Evolutionary conservation across 306 rosid species (phyloP).

Genomic region (Chamaecrista fasciculata): DNA sequence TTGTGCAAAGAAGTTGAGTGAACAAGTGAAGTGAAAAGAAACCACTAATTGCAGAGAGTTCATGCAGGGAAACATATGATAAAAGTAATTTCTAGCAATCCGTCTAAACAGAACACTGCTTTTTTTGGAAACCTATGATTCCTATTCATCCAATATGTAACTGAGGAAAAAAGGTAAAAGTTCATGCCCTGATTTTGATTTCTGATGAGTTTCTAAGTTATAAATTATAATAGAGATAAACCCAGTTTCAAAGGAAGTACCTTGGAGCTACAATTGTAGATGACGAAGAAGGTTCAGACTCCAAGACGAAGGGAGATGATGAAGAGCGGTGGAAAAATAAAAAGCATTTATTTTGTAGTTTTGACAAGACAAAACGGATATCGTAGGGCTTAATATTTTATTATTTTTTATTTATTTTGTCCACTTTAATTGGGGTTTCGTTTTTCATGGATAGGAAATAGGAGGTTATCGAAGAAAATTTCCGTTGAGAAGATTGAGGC

Average conservation of each 20-base stretch:
- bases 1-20: not conserved
- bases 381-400: not conserved
- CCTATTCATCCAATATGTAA: not conserved
- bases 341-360: not conserved
- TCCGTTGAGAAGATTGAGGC: not conserved
- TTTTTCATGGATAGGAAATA: not conserved
- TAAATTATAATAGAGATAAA: not conserved
- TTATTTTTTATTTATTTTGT: not conserved
- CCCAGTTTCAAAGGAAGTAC: constrained; percentile 16
- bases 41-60: not conserved
- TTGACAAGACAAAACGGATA: not conserved
- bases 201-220: not conserved
- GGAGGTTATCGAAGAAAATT: not conserved
- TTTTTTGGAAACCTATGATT: not conserved
- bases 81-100: not conserved
- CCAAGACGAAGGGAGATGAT: constrained; percentile 8
- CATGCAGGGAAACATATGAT: not conserved
- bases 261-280: constrained; percentile 26
- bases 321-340: constrained; percentile 14
- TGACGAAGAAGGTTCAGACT: constrained; percentile 10
- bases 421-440: not conserved
- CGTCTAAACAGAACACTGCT: not conserved
- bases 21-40: constrained; percentile 7
- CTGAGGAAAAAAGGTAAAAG: not conserved
- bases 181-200: not conserved